A percentile compares a stretch with the other conserved stretches of the same genome.
These are phyloP conservation scores for Ogataea paraovalis DNA, from an alignment of 805 yeast genomes.

Conservation along the genomic window DNA sequence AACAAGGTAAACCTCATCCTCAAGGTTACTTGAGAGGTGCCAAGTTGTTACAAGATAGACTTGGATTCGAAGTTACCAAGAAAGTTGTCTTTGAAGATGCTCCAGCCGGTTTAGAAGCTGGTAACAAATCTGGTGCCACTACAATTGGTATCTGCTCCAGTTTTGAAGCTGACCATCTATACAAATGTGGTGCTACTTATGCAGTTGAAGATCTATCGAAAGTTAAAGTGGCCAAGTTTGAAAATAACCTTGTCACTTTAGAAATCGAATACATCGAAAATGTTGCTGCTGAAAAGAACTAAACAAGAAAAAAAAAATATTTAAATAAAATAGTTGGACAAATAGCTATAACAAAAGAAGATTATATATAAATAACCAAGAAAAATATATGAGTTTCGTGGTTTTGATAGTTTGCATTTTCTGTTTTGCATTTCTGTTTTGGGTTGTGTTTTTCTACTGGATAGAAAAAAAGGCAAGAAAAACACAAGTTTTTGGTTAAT, in stretches of 20 bases:
- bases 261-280: constrained; percentile 33
- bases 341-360: neutral
- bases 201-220: constrained; percentile 70
- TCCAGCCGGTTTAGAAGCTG: constrained; percentile 83
- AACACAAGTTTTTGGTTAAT: neutral
- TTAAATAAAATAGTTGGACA: neutral
- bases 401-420: neutral
- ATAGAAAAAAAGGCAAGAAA: neutral
- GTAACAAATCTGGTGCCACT: constrained; percentile 77
- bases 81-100: constrained; percentile 83
- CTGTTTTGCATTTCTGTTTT: neutral
- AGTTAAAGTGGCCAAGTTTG: constrained; percentile 55
- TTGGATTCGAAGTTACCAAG: constrained; percentile 25
- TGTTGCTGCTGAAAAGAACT: neutral
- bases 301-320: neutral
- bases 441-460: neutral
- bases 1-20: constrained; percentile 82
- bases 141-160: constrained; percentile 83
- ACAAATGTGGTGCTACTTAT: constrained; percentile 75
- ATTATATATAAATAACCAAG: neutral
- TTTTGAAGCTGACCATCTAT: constrained; percentile 63
- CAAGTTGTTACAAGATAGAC: constrained; percentile 37
- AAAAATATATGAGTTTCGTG: neutral
- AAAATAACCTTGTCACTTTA: constrained; percentile 36
- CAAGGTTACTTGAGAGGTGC: constrained; percentile 71